Evolutionary conservation across 305 asterid genomes (phyloP).

Genomic region (Rubia peregrina): DNA sequence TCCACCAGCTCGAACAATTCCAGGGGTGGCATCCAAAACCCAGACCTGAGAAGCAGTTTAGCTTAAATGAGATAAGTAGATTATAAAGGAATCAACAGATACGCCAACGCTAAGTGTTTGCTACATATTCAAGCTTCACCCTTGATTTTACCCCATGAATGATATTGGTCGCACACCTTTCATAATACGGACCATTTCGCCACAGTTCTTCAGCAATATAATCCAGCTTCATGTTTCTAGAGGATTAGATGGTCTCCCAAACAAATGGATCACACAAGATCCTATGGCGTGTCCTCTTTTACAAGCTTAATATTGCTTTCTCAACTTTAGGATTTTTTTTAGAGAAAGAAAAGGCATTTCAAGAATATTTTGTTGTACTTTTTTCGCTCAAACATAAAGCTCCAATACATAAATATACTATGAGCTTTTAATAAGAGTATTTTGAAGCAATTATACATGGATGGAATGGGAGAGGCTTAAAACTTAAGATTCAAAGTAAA

Average conservation of each 20-base stretch:
- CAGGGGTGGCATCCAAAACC: constrained; percentile 95
- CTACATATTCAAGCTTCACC: neutral
- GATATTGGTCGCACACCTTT: neutral
- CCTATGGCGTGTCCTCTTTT: neutral
- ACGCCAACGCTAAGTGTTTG: neutral
- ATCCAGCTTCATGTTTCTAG: neutral
- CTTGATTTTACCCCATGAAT: neutral
- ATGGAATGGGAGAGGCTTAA: neutral
- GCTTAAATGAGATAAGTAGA: neutral
- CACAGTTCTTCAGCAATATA: neutral
- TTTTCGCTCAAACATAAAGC: neutral
- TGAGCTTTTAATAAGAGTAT: neutral
- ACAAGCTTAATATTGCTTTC: neutral
- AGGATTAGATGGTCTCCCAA: neutral
- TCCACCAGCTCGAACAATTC: constrained; percentile 89
- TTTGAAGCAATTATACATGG: neutral
- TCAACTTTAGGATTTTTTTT: neutral
- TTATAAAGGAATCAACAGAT: constrained; percentile 8
- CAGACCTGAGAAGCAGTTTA: constrained; percentile 58
- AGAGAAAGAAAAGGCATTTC: neutral
- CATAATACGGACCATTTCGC: neutral
- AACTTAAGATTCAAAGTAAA: neutral
- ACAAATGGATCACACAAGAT: neutral
- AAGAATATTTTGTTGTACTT: neutral
- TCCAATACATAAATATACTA: neutral